Evolutionary conservation across 805 yeast species (phyloP).

Genomic region (Candida nitratophila): DNA sequence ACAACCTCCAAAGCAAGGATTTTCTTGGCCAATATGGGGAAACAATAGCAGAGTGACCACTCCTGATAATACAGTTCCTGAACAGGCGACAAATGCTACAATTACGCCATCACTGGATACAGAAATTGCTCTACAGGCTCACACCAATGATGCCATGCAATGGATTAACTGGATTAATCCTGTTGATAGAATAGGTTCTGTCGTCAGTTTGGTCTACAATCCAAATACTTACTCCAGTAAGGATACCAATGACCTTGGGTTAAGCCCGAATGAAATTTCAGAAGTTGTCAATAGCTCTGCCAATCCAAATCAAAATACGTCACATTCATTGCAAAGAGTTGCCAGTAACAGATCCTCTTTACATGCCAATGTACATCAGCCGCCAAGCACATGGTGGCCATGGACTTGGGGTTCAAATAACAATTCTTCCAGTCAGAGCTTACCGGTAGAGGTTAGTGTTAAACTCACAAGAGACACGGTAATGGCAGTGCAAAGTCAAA

Average conservation of each 20-base stretch:
- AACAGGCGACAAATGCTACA: not conserved
- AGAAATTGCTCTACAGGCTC: not conserved
- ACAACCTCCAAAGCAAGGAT: not conserved
- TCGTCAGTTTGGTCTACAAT: slow-evolving; percentile 3
- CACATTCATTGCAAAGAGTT: not conserved
- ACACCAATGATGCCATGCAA: not conserved
- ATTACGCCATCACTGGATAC: not conserved
- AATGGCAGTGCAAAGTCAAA: slow-evolving; percentile 15
- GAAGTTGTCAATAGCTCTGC: slow-evolving; percentile 5
- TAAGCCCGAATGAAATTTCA: slow-evolving; percentile 7
- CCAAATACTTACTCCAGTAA: not conserved
- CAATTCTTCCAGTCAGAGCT: not conserved
- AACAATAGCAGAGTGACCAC: not conserved
- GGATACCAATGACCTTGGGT: too few relatives aligned
- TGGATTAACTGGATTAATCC: slow-evolving; percentile 6
- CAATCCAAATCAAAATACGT: not conserved
- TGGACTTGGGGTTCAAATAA: slow-evolving; percentile 12
- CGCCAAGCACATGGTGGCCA: slow-evolving; percentile 8
- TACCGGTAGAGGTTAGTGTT: not conserved
- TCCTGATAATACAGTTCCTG: not conserved
- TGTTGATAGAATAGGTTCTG: slow-evolving; percentile 3
- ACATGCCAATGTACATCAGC: not conserved
- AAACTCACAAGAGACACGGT: slow-evolving; percentile 12
- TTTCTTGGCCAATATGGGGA: slow-evolving; percentile 1
- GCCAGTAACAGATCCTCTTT: not conserved